Evolutionary conservation across 345 rosid species (phyloP).

Genomic region (Hibiscus tridactylites): DNA sequence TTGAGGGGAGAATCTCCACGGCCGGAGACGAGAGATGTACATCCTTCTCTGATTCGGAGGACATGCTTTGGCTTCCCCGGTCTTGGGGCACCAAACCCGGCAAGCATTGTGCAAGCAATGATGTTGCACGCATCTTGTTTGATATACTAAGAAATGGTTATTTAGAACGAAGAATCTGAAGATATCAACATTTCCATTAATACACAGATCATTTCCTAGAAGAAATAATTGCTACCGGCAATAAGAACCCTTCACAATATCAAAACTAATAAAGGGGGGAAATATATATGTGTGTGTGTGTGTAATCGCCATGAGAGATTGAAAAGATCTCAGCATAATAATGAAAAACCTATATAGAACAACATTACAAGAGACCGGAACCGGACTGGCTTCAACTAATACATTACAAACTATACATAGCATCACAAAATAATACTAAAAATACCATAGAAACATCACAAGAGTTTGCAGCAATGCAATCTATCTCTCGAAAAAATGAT

Average conservation of each 20-base stretch:
- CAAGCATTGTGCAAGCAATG: constrained; percentile 82
- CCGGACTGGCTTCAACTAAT: background rate
- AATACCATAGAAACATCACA: background rate
- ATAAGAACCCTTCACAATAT: background rate
- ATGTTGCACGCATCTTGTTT: constrained; percentile 74
- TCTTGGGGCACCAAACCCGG: constrained; percentile 77
- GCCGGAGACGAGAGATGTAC: constrained; percentile 63
- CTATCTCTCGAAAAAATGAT: background rate
- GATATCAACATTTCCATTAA: constrained; percentile 9
- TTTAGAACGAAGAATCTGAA: constrained; percentile 16
- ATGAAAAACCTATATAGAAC: background rate
- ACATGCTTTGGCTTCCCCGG: constrained; percentile 43
- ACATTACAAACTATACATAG: background rate
- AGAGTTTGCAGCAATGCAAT: background rate
- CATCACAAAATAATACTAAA: background rate
- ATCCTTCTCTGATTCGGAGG: constrained; percentile 65
- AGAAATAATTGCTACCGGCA: background rate
- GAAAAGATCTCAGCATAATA: background rate
- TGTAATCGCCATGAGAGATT: background rate
- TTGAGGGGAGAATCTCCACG: constrained; percentile 89
- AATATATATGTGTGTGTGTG: background rate
- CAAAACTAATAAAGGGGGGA: background rate
- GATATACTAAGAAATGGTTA: background rate
- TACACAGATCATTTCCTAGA: background rate
- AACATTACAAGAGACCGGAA: background rate